These are phyloP conservation scores for Cladophialophora chaetospira DNA, from an alignment of 2,329 filamentous ascomycete species.

Conservation along the genomic window DNA sequence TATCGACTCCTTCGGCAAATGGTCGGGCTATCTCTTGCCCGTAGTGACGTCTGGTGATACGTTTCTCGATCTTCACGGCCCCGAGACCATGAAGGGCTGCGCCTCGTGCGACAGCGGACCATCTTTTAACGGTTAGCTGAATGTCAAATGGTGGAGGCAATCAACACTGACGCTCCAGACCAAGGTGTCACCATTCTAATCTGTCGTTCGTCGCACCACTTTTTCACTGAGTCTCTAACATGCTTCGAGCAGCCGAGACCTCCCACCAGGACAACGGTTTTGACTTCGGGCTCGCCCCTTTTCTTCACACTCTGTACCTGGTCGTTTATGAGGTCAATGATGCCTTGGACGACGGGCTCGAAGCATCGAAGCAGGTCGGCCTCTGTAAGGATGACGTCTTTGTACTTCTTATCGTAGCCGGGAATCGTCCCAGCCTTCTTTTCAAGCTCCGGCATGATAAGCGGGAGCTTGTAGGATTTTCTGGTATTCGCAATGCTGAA, in stretches of 20 bases:
- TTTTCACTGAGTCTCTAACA: background rate
- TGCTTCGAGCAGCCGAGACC: background rate
- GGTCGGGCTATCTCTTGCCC: background rate
- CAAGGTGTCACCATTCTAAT: background rate
- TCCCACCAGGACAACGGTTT: background rate
- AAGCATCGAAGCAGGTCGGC: background rate
- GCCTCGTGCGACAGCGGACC: background rate
- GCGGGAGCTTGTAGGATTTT: constrained; percentile 1
- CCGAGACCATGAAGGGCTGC: constrained; percentile 2
- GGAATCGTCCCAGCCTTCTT: background rate
- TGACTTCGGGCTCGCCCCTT: constrained; percentile 1
- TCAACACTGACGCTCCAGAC: background rate
- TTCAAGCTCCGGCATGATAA: background rate
- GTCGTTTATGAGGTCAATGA: background rate
- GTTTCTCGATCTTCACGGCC: constrained; percentile 2
- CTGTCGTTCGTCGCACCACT: constrained; percentile 1
- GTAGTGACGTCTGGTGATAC: background rate
- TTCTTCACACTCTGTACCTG: background rate
- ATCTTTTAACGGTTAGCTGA: background rate
- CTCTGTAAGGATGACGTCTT: background rate
- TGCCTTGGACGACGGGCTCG: constrained; percentile 1
- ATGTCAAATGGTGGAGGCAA: background rate
- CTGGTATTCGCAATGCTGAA: background rate
- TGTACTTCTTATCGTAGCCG: constrained; percentile 1
- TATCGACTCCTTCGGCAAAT: background rate